phyloP scores from a whole-genome alignment of 2,329 filamentous ascomycete species.

The Penicillium sp. region DNA sequence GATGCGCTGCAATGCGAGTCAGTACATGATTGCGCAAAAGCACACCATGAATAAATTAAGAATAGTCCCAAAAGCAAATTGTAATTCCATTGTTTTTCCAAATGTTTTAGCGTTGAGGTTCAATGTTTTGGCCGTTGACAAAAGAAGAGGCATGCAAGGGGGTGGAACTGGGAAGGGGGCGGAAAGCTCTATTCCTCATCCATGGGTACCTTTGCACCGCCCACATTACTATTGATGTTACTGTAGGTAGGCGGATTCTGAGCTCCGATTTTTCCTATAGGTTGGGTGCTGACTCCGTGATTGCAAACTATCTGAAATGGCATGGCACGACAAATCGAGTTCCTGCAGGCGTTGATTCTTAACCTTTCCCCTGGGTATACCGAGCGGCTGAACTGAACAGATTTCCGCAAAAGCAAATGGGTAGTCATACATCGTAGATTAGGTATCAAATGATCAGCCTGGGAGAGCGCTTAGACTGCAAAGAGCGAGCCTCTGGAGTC shows the following conservation, averaged over 20 bases:
- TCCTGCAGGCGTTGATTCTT: background rate
- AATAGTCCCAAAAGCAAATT: background rate
- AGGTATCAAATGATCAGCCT: background rate
- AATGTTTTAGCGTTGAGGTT: background rate
- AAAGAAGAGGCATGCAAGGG: slow-evolving; percentile 11
- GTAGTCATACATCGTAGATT: background rate
- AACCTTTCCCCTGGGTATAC: background rate
- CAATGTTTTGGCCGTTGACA: slow-evolving; percentile 7
- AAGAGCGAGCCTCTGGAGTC: too few relatives aligned
- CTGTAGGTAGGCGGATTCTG: background rate
- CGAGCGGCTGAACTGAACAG: background rate
- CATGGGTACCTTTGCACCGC: slow-evolving; percentile 7
- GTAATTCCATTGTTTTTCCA: background rate
- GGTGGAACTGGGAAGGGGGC: slow-evolving; percentile 10
- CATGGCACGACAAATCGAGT: background rate
- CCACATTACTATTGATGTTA: slow-evolving; percentile 8
- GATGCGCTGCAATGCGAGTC: slow-evolving; percentile 23
- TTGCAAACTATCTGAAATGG: background rate
- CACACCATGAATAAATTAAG: background rate
- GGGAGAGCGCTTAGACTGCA: background rate
- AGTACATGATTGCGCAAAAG: slow-evolving; percentile 4
- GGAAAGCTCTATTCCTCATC: background rate
- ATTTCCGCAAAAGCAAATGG: background rate
- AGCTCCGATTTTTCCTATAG: background rate
- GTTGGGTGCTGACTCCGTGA: background rate